phyloP scores from a whole-genome alignment of 169 alveolate species.

The Plasmodium yoelii region DNA sequence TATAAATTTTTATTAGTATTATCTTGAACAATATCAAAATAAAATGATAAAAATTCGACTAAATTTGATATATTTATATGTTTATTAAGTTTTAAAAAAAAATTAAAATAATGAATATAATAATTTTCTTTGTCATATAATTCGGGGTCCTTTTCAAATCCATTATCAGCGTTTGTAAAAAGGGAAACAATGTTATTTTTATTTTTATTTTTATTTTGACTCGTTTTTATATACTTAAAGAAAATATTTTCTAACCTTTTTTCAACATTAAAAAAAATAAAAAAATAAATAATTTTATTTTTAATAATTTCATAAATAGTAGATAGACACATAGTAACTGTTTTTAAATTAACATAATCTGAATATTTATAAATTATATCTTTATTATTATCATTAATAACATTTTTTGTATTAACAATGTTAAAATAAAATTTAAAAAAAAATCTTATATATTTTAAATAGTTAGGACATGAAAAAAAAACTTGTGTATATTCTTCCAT shows the following conservation, averaged over 20 bases:
- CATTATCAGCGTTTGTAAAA: not conserved
- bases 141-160: not conserved
- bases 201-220: constrained; percentile 21
- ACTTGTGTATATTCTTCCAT: not conserved
- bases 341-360: constrained; percentile 54
- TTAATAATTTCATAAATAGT: constrained; percentile 62
- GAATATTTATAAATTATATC: constrained; percentile 58
- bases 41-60: constrained; percentile 34
- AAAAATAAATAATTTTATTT: constrained; percentile 58
- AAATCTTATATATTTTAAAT: constrained; percentile 37
- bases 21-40: constrained; percentile 37
- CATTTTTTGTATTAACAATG: constrained; percentile 52
- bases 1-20: constrained; percentile 5
- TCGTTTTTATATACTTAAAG: constrained; percentile 57
- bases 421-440: constrained; percentile 51
- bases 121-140: constrained; percentile 12
- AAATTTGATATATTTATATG: constrained; percentile 31
- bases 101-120: constrained; percentile 30
- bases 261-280: constrained; percentile 51
- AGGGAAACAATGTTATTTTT: not conserved
- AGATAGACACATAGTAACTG: constrained; percentile 33
- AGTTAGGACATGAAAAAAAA: constrained; percentile 60
- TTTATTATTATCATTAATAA: constrained; percentile 43
- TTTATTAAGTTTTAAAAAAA: constrained; percentile 23
- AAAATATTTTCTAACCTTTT: constrained; percentile 39